These are phyloP conservation scores for Vigna reflexopilosa DNA, from an alignment of 306 rosid genomes.

Conservation along the genomic window DNA sequence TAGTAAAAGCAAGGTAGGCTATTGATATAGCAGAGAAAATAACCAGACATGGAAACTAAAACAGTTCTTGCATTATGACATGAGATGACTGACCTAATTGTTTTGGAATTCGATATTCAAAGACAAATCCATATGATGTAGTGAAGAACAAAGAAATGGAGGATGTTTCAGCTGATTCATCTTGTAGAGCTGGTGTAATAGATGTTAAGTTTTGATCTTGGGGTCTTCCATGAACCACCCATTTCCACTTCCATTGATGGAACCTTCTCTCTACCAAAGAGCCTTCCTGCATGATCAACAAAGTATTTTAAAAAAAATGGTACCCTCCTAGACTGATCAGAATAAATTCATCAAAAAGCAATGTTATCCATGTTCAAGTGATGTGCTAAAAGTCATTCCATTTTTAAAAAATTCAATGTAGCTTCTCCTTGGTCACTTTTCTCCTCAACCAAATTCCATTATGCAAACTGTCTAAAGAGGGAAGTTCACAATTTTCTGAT, in stretches of 20 bases:
- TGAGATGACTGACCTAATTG: slow-evolving; percentile 8
- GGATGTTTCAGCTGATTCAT: slow-evolving; percentile 21
- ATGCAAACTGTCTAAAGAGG: neutral
- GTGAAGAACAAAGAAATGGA: slow-evolving; percentile 23
- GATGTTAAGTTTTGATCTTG: slow-evolving; percentile 15
- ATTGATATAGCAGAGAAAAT: neutral
- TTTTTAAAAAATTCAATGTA: neutral
- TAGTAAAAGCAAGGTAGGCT: neutral
- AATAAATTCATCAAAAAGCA: neutral
- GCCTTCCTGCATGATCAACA: slow-evolving; percentile 14
- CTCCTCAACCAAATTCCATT: neutral
- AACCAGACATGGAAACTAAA: neutral
- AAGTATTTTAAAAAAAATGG: neutral
- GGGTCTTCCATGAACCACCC: neutral
- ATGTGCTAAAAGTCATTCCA: neutral
- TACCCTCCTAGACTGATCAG: neutral
- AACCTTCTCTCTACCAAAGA: slow-evolving; percentile 11
- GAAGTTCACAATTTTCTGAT: neutral
- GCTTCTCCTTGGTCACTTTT: neutral
- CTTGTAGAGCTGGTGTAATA: neutral
- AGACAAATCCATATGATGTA: slow-evolving; percentile 1
- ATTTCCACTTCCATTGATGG: slow-evolving; percentile 25
- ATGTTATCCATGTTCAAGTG: neutral
- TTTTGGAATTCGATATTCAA: slow-evolving; percentile 1
- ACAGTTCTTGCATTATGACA: neutral